Conservation (phyloP, 345 rosid genomes). For the Citrus maxima region DNA sequence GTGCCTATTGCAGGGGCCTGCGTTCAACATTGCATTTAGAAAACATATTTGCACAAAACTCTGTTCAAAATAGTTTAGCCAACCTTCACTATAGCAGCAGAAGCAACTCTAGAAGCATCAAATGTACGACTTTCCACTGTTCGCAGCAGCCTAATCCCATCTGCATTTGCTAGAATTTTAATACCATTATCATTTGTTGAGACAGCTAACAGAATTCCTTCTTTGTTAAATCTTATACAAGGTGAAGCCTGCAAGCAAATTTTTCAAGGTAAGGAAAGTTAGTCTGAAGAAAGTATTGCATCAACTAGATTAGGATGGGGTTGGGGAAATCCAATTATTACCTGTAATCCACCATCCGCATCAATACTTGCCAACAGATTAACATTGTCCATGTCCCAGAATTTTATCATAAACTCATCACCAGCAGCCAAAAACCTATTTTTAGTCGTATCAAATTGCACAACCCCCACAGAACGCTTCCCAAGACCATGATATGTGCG, state of each 20-base stretch:
- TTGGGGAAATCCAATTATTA: conserved; percentile 25
- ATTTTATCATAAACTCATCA: conserved; percentile 70
- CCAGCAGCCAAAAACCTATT: conserved; percentile 83
- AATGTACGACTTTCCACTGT: conserved; percentile 67
- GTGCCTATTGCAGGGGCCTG: conserved; percentile 45
- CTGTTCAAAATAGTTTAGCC: conserved; percentile 29
- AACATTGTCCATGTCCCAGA: conserved; percentile 79
- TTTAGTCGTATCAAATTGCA: conserved; percentile 84
- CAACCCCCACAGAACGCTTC: conserved; percentile 62
- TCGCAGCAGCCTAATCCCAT: conserved; percentile 65
- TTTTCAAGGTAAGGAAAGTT: conserved; percentile 12
- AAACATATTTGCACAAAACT: conserved; percentile 9
- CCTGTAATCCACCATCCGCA: conserved; percentile 86
- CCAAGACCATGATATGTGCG: conserved; percentile 64
- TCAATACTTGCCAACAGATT: conserved; percentile 54
- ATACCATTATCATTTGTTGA: conserved; percentile 75
- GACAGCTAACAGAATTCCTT: conserved; percentile 75
- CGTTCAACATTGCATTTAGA: conserved; percentile 12
- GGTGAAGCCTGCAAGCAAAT: conserved; percentile 75
- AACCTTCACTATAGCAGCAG: conserved; percentile 67
- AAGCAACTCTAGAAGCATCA: conserved; percentile 75
- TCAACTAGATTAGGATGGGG: conserved; percentile 4
- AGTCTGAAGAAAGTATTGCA: conserved; percentile 7
- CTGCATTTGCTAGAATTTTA: conserved; percentile 74
- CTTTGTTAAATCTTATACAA: conserved; percentile 71